phyloP scores from a whole-genome alignment of 129 eudicot genomes.

The Oenanthe sinensis region DNA sequence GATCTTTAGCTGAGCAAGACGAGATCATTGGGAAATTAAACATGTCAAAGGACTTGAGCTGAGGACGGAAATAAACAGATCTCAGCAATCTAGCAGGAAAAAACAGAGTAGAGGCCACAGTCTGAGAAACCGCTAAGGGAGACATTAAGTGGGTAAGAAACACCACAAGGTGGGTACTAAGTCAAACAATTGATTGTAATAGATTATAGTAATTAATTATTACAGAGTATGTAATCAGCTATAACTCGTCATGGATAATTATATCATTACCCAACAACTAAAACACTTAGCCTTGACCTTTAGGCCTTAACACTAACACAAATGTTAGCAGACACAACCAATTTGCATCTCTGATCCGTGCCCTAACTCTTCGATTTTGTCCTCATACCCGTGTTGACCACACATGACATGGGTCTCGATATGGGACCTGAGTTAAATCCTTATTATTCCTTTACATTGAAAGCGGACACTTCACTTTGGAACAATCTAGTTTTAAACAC shows the following conservation, averaged over 20 bases:
- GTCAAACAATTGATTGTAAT: neutral
- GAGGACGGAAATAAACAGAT: neutral
- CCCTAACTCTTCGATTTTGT: neutral
- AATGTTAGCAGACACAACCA: neutral
- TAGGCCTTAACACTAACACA: neutral
- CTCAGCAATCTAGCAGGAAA: neutral
- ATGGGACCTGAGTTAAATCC: neutral
- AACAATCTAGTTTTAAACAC: neutral
- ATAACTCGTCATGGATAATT: neutral
- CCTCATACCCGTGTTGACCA: neutral
- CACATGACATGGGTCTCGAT: neutral
- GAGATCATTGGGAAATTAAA: neutral
- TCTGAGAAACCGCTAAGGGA: neutral
- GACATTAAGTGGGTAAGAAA: neutral
- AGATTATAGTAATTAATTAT: too few relatives aligned
- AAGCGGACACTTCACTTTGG: neutral
- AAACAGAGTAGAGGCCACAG: neutral
- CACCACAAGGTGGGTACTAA: neutral
- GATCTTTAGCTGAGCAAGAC: neutral
- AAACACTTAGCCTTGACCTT: neutral
- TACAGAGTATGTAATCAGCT: neutral
- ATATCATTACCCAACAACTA: neutral
- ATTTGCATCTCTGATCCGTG: neutral
- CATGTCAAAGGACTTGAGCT: neutral
- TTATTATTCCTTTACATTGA: neutral